Evolutionary conservation across 2,329 filamentous ascomycete species (phyloP).

Genomic region (Clonostachys sp.): DNA sequence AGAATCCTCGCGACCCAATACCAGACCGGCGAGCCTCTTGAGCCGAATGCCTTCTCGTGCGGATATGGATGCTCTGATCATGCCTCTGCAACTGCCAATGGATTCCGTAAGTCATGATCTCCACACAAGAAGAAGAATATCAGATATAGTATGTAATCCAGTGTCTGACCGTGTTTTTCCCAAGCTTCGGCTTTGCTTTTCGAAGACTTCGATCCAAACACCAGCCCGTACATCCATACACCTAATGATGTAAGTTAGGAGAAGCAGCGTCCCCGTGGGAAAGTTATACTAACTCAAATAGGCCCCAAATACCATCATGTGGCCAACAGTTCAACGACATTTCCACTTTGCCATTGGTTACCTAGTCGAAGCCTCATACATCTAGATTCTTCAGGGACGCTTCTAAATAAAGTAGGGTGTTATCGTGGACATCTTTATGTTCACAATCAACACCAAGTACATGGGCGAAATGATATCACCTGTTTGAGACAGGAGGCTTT

Average conservation of each 20-base stretch:
- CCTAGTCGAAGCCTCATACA: slow-evolving; percentile 27
- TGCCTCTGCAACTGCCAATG: slow-evolving; percentile 22
- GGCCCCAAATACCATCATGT: slow-evolving; percentile 26
- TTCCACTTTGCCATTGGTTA: slow-evolving; percentile 28
- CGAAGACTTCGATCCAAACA: slow-evolving; percentile 22
- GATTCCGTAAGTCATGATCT: slow-evolving; percentile 22
- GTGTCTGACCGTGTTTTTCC: background rate
- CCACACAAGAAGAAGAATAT: no score
- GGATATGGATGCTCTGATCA: slow-evolving; percentile 43
- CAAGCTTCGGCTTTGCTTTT: slow-evolving; percentile 30
- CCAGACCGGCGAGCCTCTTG: slow-evolving; percentile 16
- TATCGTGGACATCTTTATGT: no score
- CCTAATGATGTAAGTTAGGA: slow-evolving; percentile 22
- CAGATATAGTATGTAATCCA: background rate
- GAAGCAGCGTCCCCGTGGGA: no score
- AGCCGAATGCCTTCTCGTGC: slow-evolving; percentile 25
- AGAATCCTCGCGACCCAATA: slow-evolving; percentile 18
- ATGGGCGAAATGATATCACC: no score
- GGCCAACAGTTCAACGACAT: slow-evolving; percentile 26
- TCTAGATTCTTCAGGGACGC: slow-evolving; percentile 11
- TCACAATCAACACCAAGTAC: no score
- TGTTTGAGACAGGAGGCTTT: no score
- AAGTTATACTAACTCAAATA: slow-evolving; percentile 2
- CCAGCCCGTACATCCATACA: slow-evolving; percentile 23
- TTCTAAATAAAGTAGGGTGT: no score